A percentile compares a stretch with the other conserved stretches of the same genome.
phyloP scores from a whole-genome alignment of 805 yeast genomes.

The Wickerhamomyces alni region DNA sequence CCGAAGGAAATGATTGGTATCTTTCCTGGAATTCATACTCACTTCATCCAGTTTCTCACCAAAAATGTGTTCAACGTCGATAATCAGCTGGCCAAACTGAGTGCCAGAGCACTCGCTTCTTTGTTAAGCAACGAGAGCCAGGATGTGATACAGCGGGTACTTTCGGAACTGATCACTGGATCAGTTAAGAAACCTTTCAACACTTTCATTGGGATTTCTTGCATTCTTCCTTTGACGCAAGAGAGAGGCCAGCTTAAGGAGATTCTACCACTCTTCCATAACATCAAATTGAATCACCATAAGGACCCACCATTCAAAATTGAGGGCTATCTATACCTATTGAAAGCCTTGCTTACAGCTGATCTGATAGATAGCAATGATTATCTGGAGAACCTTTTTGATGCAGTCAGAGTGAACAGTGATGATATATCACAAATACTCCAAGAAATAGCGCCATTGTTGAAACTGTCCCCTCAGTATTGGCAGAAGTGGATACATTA shows the following conservation, averaged over 20 bases:
- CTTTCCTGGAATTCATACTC: conserved; percentile 16
- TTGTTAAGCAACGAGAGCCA: conserved; percentile 6
- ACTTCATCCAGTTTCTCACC: conserved; percentile 29
- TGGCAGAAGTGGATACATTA: conserved; percentile 29
- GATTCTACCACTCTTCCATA: conserved; percentile 7
- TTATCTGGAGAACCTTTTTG: conserved; percentile 15
- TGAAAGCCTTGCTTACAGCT: conserved; percentile 8
- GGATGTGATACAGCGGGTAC: conserved; percentile 1
- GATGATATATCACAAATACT: conserved; percentile 7
- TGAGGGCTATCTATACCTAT: conserved; percentile 21
- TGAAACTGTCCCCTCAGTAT: conserved; percentile 3
- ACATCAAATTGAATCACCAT: conserved; percentile 17
- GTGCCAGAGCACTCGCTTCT: conserved; percentile 31
- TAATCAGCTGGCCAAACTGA: conserved; percentile 35
- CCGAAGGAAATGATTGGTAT: conserved; percentile 24
- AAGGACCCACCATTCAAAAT: conserved; percentile 16
- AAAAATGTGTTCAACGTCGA: conserved; percentile 31
- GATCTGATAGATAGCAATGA: conserved; percentile 1
- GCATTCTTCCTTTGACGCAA: conserved; percentile 9
- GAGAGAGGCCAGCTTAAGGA: not conserved
- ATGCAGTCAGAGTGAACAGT: conserved; percentile 15
- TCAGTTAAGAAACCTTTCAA: conserved; percentile 10
- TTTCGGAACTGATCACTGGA: conserved; percentile 2
- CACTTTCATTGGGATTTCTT: conserved; percentile 18
- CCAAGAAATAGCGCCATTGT: conserved; percentile 9